Percentiles rank a stretch among this genome's conserved stretches.
These are phyloP conservation scores for Pinus tabuliformis DNA, from an alignment of 75 land plant species.

Conservation along the genomic window DNA sequence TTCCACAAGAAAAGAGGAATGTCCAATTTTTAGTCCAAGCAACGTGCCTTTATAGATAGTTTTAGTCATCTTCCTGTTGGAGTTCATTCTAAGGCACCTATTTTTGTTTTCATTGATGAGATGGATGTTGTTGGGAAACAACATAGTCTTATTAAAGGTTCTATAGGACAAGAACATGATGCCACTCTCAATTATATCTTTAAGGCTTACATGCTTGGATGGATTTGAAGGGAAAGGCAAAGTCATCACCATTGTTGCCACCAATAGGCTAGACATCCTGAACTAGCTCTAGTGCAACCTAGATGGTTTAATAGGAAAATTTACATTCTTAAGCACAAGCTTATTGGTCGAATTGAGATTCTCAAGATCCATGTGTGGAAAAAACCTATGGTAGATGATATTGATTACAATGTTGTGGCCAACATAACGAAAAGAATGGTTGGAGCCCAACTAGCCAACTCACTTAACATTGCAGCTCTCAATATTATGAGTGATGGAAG, in stretches of 20 bases:
- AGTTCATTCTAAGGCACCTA: constrained; percentile 61
- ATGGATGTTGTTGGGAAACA: constrained; percentile 95
- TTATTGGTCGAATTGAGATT: constrained; percentile 82
- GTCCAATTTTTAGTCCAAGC: too few species aligned
- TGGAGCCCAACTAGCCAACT: constrained; percentile 93
- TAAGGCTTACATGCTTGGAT: constrained; percentile 80
- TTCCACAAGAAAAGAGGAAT: too few species aligned
- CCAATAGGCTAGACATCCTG: constrained; percentile 93
- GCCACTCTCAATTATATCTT: constrained; percentile 90
- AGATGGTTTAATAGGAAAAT: constrained; percentile 95
- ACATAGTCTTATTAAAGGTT: constrained; percentile 85
- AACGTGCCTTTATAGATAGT: too few species aligned
- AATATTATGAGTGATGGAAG: constrained; percentile 79
- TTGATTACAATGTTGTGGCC: constrained; percentile 84
- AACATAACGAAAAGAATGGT: constrained; percentile 84
- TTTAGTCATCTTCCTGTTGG: too few species aligned
- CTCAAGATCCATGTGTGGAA: constrained; percentile 86
- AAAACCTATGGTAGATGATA: constrained; percentile 92
- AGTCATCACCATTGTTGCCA: constrained; percentile 94
- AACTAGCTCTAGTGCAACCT: constrained; percentile 93
- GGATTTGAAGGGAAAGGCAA: constrained; percentile 97
- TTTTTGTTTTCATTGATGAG: constrained; percentile 96
- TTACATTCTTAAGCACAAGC: constrained; percentile 79
- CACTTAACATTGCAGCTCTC: constrained; percentile 86
- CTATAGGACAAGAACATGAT: constrained; percentile 98